Conservation (phyloP, 129 eudicot species). For the Saposhnikovia divaricata region DNA sequence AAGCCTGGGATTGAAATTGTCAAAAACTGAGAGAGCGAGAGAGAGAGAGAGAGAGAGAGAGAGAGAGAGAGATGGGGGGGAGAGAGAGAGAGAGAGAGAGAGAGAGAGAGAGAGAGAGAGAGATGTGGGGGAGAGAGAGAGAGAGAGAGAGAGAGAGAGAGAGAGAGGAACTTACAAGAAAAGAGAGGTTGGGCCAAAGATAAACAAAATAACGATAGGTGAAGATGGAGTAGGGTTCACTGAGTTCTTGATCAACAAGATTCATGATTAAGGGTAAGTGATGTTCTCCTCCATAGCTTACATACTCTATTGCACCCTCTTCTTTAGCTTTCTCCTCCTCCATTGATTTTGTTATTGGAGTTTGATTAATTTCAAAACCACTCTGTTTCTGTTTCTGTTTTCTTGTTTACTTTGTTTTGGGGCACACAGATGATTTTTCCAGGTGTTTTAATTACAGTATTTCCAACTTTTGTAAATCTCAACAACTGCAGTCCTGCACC, state of each 20-base stretch:
- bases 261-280: constrained; percentile 82
- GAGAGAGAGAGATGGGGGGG: no score
- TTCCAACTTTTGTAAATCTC: no score
- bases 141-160: no score
- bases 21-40: constrained; percentile 25
- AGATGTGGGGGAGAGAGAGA: no score
- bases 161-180: constrained; percentile 36
- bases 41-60: not conserved
- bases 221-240: constrained; percentile 97
- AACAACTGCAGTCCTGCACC: no score
- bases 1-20: constrained; percentile 40
- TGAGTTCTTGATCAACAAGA: constrained; percentile 86
- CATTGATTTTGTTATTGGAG: not conserved
- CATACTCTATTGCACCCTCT: constrained; percentile 40
- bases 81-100: not conserved
- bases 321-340: not conserved
- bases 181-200: constrained; percentile 93
- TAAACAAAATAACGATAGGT: constrained; percentile 94
- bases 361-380: not conserved
- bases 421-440: no score
- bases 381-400: not conserved
- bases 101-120: not conserved
- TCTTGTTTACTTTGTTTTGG: no score
- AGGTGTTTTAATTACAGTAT: no score
- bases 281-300: constrained; percentile 92